These are phyloP conservation scores for Elymus sibiricus DNA, from an alignment of 176 grass and related monocot species.

Conservation along the genomic window DNA sequence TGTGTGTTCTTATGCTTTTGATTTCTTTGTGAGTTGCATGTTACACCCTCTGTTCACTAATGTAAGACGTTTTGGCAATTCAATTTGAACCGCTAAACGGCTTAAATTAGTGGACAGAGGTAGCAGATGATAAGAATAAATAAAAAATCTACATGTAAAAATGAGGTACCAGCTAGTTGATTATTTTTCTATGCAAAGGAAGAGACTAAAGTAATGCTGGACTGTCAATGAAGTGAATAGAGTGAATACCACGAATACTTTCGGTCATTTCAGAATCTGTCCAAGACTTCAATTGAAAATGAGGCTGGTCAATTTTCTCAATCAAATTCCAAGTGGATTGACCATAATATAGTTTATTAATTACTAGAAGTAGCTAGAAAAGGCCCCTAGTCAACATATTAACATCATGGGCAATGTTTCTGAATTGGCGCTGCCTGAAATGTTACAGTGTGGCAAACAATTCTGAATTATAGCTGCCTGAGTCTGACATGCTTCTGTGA, in stretches of 20 bases:
- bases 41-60: not conserved
- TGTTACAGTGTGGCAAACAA: conserved; percentile 16
- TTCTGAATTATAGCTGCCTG: conserved; percentile 7
- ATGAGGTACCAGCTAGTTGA: not conserved
- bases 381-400: not conserved
- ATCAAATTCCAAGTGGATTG: not conserved
- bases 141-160: conserved; percentile 3
- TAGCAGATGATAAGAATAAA: not conserved
- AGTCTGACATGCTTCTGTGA: not conserved
- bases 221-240: conserved; percentile 1
- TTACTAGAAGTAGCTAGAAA: not conserved
- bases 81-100: too few species aligned
- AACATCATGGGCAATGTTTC: conserved; percentile 4
- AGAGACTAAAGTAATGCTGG: not conserved
- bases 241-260: not conserved
- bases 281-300: conserved; percentile 10
- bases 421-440: not conserved
- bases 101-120: too few species aligned
- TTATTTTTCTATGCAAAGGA: not conserved
- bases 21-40: not conserved
- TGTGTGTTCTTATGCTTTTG: not conserved
- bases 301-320: not conserved
- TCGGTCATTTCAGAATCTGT: conserved; percentile 14
- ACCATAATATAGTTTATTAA: conserved; percentile 3
- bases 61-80: too few species aligned